Percentiles rank a stretch among this genome's conserved stretches.
Conservation (phyloP, 192 early-diverging fungal species). For the Jimgerdemannia lactiflua region DNA sequence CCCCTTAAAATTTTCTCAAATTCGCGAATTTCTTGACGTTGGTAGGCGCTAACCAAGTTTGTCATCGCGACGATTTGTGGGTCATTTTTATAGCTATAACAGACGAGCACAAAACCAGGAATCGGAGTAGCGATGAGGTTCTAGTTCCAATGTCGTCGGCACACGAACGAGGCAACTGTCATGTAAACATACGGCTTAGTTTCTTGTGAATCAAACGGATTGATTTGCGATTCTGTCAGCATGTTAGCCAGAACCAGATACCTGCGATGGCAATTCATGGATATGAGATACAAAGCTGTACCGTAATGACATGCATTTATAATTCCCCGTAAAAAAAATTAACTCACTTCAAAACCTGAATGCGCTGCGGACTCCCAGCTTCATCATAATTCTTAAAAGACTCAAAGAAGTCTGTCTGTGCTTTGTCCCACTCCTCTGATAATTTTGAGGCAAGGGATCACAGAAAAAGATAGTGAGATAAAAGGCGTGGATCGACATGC, state of each 20-base stretch:
- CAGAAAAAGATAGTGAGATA: background rate
- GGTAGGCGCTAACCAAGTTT: slow-evolving; percentile 86
- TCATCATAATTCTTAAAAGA: slow-evolving; percentile 99
- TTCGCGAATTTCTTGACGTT: slow-evolving; percentile 79
- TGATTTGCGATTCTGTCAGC: slow-evolving; percentile 94
- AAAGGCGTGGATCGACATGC: background rate
- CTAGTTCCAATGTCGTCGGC: background rate
- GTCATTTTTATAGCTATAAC: slow-evolving; percentile 81
- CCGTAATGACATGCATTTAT: too few species aligned
- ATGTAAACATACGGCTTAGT: slow-evolving; percentile 75
- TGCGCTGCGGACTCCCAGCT: slow-evolving; percentile 89
- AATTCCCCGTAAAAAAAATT: too few species aligned
- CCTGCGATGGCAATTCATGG: slow-evolving; percentile 19
- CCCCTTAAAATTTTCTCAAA: slow-evolving; percentile 85
- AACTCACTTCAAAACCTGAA: slow-evolving; percentile 83
- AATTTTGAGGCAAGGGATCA: background rate
- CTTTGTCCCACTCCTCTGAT: slow-evolving; percentile 84
- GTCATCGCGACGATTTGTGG: slow-evolving; percentile 93
- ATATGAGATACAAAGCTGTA: background rate
- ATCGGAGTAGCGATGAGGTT: background rate
- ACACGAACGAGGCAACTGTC: background rate
- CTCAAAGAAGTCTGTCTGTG: slow-evolving; percentile 94
- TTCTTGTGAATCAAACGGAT: slow-evolving; percentile 97
- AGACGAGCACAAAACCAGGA: background rate
- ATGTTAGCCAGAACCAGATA: slow-evolving; percentile 96